A percentile compares a stretch with the other conserved stretches of the same genome.
Evolutionary conservation across 2,329 filamentous ascomycete genomes (phyloP).

Genomic region (Aspergillus pseudotamarii): DNA sequence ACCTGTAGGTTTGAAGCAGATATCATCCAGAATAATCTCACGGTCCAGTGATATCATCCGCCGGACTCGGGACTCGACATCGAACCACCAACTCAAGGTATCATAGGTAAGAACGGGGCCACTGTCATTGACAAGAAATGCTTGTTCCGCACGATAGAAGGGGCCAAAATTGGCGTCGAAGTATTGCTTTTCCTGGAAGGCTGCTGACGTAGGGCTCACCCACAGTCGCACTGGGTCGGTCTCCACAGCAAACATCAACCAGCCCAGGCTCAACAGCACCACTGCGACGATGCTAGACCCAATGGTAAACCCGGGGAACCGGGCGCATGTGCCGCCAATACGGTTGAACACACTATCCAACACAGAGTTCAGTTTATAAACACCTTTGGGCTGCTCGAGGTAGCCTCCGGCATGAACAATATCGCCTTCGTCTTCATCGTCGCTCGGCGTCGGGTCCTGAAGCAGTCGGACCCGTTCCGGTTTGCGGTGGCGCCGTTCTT

Average conservation of each 20-base stretch:
- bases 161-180: conserved; percentile 93
- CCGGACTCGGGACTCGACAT: conserved; percentile 76
- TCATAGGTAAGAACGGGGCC: conserved; percentile 86
- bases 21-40: conserved; percentile 72
- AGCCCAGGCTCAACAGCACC: conserved; percentile 78
- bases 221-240: conserved; percentile 87
- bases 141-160: conserved; percentile 92
- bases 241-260: conserved; percentile 87
- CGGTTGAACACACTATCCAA: conserved; percentile 79
- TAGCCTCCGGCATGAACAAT: conserved; percentile 75
- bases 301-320: conserved; percentile 85
- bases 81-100: conserved; percentile 91
- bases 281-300: conserved; percentile 73
- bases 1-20: conserved; percentile 93
- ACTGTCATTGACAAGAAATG: conserved; percentile 90
- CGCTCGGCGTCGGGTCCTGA: conserved; percentile 79
- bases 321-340: conserved; percentile 77
- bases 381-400: conserved; percentile 74
- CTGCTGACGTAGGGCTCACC: conserved; percentile 92
- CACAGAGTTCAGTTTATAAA: conserved; percentile 81
- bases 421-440: conserved; percentile 93
- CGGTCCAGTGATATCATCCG: conserved; percentile 70
- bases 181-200: conserved; percentile 89
- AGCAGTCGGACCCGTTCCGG: conserved; percentile 83
- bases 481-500: conserved; percentile 71